A percentile compares a stretch with the other conserved stretches of the same genome.
These are phyloP conservation scores for Chlorella sp. DNA, from an alignment of 139 green algal species.

Conservation along the genomic window DNA sequence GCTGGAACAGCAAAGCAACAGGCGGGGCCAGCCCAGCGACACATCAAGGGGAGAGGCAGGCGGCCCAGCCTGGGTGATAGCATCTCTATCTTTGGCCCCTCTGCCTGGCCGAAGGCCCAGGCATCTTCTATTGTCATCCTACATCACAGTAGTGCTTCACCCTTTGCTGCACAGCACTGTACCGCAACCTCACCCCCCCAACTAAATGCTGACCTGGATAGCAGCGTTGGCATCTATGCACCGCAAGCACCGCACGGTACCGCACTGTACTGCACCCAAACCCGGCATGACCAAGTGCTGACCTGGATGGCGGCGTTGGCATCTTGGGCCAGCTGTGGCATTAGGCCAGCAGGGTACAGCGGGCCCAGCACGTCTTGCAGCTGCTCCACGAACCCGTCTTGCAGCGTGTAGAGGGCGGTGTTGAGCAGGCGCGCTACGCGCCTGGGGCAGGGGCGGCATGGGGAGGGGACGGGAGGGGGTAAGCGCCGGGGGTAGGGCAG, in stretches of 20 bases:
- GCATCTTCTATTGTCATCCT: too few species aligned
- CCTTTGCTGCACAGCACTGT: not conserved
- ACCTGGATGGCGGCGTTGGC: conserved; percentile 23
- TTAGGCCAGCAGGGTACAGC: not conserved
- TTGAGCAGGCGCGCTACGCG: conserved; percentile 31
- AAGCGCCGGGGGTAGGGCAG: too few species aligned
- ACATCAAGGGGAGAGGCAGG: too few species aligned
- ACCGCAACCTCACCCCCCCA: not conserved
- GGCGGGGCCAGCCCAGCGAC: too few species aligned
- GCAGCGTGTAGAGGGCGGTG: conserved; percentile 5
- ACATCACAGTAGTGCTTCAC: too few species aligned
- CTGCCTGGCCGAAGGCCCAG: too few species aligned
- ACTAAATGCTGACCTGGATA: not conserved
- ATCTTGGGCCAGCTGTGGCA: not conserved
- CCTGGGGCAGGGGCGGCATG: not conserved
- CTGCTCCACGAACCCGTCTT: conserved; percentile 27
- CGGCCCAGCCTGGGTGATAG: too few species aligned
- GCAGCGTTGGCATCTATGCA: not conserved
- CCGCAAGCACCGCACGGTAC: not conserved
- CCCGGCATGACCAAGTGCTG: not conserved
- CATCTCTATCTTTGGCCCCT: too few species aligned
- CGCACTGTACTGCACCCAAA: too few species aligned
- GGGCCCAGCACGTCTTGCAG: conserved; percentile 13
- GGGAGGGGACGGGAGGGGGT: too few species aligned
- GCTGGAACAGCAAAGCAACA: too few species aligned